Evolutionary conservation across 1,284 basidiomycete genomes (phyloP).

Genomic region (Boletellus deceptivus): DNA sequence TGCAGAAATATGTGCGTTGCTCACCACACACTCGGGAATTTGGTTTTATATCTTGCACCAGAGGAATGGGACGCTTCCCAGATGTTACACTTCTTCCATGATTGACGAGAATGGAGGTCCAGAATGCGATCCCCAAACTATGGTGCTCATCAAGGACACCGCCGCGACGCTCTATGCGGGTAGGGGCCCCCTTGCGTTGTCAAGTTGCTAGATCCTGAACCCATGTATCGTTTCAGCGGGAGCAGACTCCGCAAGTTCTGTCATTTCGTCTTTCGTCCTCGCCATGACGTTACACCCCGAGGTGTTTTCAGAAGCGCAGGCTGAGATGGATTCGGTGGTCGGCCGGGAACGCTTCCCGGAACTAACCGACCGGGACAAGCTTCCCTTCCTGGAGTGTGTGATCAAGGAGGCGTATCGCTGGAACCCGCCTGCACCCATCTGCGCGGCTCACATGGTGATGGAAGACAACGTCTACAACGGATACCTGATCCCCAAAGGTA

Average conservation of each 20-base stretch:
- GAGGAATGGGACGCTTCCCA: not conserved
- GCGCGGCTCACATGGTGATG: conserved; percentile 4
- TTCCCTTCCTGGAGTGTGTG: not conserved
- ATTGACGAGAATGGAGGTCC: conserved; percentile 5
- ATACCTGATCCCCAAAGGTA: conserved; percentile 6
- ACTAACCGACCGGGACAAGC: too few species aligned
- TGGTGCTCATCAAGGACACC: conserved; percentile 2
- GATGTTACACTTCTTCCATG: conserved; percentile 1
- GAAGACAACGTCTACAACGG: conserved; percentile 2
- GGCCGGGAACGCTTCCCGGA: not conserved
- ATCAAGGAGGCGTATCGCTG: not conserved
- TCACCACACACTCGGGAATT: not conserved
- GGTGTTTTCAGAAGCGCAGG: not conserved
- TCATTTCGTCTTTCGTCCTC: conserved; percentile 2
- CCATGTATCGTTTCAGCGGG: not conserved
- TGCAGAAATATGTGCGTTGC: conserved; percentile 4
- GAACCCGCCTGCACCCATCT: not conserved
- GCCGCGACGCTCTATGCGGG: conserved; percentile 6
- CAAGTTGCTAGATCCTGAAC: not conserved
- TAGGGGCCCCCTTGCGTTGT: not conserved
- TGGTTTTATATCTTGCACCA: not conserved
- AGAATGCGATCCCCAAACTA: not conserved
- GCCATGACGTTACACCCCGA: not conserved
- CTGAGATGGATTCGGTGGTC: not conserved
- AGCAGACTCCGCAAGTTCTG: conserved; percentile 4